phyloP scores from a whole-genome alignment of 2,329 filamentous ascomycete genomes.

The Phyllosticta capitalensis region DNA sequence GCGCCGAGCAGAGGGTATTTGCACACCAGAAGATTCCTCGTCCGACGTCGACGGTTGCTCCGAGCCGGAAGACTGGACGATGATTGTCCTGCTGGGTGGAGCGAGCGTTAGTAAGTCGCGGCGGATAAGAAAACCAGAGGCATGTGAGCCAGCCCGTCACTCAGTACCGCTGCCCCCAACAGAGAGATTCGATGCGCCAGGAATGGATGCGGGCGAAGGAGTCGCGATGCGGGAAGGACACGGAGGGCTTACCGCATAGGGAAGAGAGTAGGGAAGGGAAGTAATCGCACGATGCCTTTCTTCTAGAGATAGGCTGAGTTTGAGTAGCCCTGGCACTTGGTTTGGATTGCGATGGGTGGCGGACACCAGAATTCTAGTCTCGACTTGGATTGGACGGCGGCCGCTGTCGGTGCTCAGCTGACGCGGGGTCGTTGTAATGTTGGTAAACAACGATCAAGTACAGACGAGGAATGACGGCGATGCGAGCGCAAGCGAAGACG shows the following conservation, averaged over 20 bases:
- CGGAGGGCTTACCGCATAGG: constrained; percentile 35
- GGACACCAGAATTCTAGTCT: not conserved
- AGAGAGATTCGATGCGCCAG: constrained; percentile 16
- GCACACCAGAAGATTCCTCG: constrained; percentile 25
- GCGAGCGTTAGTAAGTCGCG: constrained; percentile 21
- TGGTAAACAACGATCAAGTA: constrained; percentile 3
- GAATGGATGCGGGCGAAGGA: constrained; percentile 22
- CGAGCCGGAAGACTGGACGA: constrained; percentile 29
- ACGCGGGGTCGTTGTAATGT: constrained; percentile 6
- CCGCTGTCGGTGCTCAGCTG: constrained; percentile 7
- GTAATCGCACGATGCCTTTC: constrained; percentile 27
- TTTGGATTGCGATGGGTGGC: not conserved
- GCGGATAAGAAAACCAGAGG: constrained; percentile 20
- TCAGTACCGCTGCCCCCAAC: not conserved
- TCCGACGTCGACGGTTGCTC: constrained; percentile 22
- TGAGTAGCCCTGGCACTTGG: constrained; percentile 18
- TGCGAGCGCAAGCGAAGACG: not conserved
- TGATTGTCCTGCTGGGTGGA: constrained; percentile 26
- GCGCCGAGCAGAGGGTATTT: constrained; percentile 20
- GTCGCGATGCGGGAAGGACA: constrained; percentile 22
- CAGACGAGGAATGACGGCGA: not conserved
- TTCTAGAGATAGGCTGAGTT: constrained; percentile 31
- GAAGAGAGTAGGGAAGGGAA: constrained; percentile 20
- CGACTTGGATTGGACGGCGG: constrained; percentile 1
- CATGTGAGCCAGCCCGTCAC: constrained; percentile 11